phyloP scores from a whole-genome alignment of 75 land plant species.

The Pinus tabuliformis region DNA sequence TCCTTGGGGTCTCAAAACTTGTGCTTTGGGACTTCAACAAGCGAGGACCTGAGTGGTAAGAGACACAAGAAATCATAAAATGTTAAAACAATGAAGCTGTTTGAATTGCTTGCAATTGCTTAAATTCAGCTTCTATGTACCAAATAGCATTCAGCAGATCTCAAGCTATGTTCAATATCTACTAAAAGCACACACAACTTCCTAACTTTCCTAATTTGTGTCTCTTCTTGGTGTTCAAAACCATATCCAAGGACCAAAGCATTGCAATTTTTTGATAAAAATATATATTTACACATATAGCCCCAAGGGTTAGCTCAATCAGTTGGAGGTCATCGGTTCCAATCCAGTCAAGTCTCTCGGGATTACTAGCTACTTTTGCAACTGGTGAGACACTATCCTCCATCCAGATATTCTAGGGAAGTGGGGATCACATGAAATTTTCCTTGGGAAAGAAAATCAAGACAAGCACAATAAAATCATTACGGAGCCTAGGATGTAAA shows the following conservation, averaged over 20 bases:
- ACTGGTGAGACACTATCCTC: too few relatives aligned
- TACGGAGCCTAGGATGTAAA: background rate
- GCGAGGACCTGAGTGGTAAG: background rate
- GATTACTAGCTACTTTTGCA: too few relatives aligned
- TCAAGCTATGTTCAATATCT: background rate
- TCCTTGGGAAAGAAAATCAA: background rate
- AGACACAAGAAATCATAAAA: background rate
- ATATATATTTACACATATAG: too few relatives aligned
- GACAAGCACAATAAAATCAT: background rate
- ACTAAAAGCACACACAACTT: background rate
- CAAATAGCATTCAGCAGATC: conserved; percentile 1
- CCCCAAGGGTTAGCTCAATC: too few relatives aligned
- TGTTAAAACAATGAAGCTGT: background rate
- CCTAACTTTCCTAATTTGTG: background rate
- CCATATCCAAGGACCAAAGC: background rate
- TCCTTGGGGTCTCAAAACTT: too few relatives aligned
- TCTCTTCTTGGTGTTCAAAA: background rate
- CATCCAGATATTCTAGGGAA: too few relatives aligned
- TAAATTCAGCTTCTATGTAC: background rate
- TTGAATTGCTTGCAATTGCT: background rate
- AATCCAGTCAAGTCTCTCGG: too few relatives aligned
- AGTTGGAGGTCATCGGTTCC: too few relatives aligned
- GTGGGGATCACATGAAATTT: too few relatives aligned
- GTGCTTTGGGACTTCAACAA: too few relatives aligned
- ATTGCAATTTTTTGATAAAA: background rate